Percentiles rank a stretch among this genome's conserved stretches.
Evolutionary conservation across 176 grass and related monocot genomes (phyloP).

Genomic region (Phoenix dactylifera): DNA sequence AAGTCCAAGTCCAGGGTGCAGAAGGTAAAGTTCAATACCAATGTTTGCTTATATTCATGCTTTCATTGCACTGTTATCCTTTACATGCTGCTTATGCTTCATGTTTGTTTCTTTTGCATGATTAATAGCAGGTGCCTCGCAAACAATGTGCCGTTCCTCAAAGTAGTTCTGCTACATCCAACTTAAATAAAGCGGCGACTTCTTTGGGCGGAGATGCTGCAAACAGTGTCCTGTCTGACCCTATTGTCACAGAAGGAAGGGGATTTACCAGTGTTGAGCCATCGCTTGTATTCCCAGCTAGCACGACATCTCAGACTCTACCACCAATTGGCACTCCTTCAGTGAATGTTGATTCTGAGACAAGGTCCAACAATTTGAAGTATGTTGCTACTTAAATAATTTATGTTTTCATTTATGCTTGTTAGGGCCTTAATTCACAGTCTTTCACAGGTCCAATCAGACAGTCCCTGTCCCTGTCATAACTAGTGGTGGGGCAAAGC

Average conservation of each 20-base stretch:
- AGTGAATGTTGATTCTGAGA: constrained; percentile 42
- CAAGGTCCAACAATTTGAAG: constrained; percentile 38
- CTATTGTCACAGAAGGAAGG: constrained; percentile 26
- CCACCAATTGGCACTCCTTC: constrained; percentile 47
- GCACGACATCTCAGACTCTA: constrained; percentile 31
- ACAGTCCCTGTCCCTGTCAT: constrained; percentile 14
- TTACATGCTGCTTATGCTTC: constrained; percentile 4
- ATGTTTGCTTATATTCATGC: constrained; percentile 9
- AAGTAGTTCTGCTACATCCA: constrained; percentile 29
- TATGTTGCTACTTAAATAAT: constrained; percentile 30
- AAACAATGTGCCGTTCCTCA: constrained; percentile 46
- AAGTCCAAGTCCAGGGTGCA: constrained; percentile 64
- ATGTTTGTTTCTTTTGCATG: constrained; percentile 2
- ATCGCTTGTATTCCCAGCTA: constrained; percentile 36
- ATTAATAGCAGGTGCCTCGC: constrained; percentile 36
- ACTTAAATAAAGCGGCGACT: constrained; percentile 34
- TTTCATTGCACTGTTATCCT: constrained; percentile 7
- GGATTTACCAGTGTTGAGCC: constrained; percentile 24
- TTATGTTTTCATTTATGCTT: constrained; percentile 2
- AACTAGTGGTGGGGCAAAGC: constrained; percentile 25
- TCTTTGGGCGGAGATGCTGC: constrained; percentile 23
- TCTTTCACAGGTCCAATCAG: constrained; percentile 50
- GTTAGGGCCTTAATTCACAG: constrained; percentile 10
- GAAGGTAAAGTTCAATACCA: constrained; percentile 50
- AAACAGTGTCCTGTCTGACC: constrained; percentile 28